phyloP scores from a whole-genome alignment of 345 rosid genomes.

The Psidium guajava region DNA sequence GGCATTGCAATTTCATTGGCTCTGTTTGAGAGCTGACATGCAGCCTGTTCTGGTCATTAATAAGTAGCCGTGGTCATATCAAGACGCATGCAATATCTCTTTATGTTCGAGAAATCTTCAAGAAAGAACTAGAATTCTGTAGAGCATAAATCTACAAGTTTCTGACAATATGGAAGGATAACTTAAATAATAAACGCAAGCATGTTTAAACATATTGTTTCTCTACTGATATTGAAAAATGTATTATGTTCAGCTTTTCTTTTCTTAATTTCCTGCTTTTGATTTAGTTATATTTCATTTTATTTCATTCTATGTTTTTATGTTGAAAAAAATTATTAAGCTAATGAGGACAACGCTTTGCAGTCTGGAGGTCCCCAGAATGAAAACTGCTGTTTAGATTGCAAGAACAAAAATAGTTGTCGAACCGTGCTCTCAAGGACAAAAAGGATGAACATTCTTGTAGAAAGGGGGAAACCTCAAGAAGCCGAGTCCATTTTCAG shows the following conservation, averaged over 20 bases:
- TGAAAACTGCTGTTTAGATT: background rate
- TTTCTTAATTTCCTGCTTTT: background rate
- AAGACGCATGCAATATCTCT: background rate
- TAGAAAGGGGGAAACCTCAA: slow-evolving; percentile 57
- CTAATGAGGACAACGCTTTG: background rate
- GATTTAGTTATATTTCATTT: background rate
- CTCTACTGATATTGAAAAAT: background rate
- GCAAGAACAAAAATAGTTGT: slow-evolving; percentile 24
- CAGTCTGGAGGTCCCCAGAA: background rate
- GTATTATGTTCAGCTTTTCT: background rate
- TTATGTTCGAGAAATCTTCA: background rate
- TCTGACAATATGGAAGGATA: background rate
- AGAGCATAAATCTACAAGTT: background rate
- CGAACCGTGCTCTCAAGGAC: slow-evolving; percentile 64
- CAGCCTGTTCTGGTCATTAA: background rate
- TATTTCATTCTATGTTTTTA: background rate
- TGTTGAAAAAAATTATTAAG: background rate
- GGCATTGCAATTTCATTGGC: background rate
- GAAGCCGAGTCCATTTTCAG: slow-evolving; percentile 58
- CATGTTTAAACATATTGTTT: background rate
- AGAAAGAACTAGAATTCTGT: background rate
- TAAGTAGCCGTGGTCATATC: background rate
- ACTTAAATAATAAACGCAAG: background rate
- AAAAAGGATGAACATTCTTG: slow-evolving; percentile 56
- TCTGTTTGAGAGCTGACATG: background rate